phyloP scores from a whole-genome alignment of 306 rosid genomes.

The Erythrophleum fordii region DNA sequence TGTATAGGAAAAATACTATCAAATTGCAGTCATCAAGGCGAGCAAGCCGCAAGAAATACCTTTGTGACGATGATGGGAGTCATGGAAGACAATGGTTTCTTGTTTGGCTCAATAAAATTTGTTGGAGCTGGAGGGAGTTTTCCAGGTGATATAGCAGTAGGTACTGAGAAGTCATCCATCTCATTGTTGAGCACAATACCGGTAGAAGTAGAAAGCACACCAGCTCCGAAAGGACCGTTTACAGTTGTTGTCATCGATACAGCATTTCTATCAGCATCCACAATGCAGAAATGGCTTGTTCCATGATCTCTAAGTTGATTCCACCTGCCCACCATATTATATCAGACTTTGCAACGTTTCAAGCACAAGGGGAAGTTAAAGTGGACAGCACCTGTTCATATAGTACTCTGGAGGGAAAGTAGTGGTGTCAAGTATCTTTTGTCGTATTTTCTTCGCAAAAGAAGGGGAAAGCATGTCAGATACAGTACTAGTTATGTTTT shows the following conservation, averaged over 20 bases:
- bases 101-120: conserved; percentile 77
- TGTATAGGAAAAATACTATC: background rate
- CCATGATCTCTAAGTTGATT: conserved; percentile 93
- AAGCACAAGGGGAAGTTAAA: conserved; percentile 22
- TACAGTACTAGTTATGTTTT: conserved; percentile 42
- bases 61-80: conserved; percentile 75
- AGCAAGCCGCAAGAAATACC: conserved; percentile 49
- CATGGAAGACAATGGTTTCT: conserved; percentile 93
- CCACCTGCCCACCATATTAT: conserved; percentile 68
- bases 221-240: conserved; percentile 71
- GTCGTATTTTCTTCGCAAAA: conserved; percentile 66
- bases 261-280: conserved; percentile 88
- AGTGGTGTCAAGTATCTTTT: conserved; percentile 73
- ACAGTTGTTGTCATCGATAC: conserved; percentile 81
- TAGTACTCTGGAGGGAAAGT: conserved; percentile 92
- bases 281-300: conserved; percentile 90
- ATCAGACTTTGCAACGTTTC: conserved; percentile 9
- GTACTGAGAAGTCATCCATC: conserved; percentile 88
- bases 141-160: conserved; percentile 64
- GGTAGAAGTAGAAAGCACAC: conserved; percentile 79
- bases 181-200: conserved; percentile 86
- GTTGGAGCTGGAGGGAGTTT: conserved; percentile 87
- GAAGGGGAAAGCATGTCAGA: conserved; percentile 75
- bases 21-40: background rate
- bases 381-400: conserved; percentile 57